A percentile compares a stretch with the other conserved stretches of the same genome.
phyloP scores from a whole-genome alignment of 2,329 filamentous ascomycete genomes.

The Apiospora sp. region DNA sequence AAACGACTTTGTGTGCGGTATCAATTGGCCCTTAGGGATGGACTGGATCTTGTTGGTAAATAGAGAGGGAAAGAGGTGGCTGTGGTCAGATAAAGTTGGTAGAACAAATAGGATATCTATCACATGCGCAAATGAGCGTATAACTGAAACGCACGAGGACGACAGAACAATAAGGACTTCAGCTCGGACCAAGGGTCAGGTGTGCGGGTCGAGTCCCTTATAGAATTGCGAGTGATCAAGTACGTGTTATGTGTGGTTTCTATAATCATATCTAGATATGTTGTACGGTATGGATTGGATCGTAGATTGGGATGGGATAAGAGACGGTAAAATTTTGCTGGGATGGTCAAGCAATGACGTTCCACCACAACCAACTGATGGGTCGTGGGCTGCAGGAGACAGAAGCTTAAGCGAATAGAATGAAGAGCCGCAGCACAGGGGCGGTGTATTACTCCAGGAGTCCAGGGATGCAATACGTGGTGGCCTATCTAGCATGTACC shows the following conservation, averaged over 20 bases:
- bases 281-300: not conserved
- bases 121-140: not conserved
- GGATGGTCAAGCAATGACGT: slow-evolving; percentile 22
- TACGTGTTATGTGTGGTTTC: not conserved
- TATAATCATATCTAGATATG: not conserved
- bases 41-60: not conserved
- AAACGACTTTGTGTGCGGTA: not conserved
- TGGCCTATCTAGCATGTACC: not conserved
- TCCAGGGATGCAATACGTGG: not conserved
- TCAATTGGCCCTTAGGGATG: not conserved
- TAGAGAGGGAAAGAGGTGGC: not conserved
- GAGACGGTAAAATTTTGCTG: not conserved
- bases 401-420: slow-evolving; percentile 14
- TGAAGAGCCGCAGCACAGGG: not conserved
- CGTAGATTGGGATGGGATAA: not conserved
- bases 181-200: not conserved
- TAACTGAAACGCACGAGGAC: not conserved
- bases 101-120: not conserved
- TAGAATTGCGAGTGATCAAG: not conserved
- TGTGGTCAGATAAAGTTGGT: not conserved
- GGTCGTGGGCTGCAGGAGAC: slow-evolving; percentile 4
- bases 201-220: not conserved
- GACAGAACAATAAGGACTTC: not conserved
- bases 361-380: slow-evolving; percentile 1
- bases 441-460: not conserved